Percentiles rank a stretch among this genome's conserved stretches.
Conservation (phyloP, 129 eudicot genomes). For the Lactuca saligna region DNA sequence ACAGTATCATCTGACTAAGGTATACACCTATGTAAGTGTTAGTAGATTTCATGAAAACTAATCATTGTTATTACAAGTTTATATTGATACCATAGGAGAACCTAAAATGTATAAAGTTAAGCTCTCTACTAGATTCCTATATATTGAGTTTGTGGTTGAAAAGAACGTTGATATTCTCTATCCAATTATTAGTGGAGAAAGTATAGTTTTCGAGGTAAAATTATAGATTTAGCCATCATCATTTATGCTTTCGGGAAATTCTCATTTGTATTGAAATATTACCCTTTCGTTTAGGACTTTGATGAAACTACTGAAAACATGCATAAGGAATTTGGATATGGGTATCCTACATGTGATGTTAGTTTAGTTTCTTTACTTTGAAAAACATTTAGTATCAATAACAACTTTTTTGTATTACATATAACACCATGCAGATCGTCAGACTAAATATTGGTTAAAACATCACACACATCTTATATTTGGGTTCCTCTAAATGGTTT, state of each 20-base stretch:
- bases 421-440: constrained; percentile 54
- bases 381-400: neutral
- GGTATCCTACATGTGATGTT: constrained; percentile 83
- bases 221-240: constrained; percentile 17
- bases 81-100: too few species aligned
- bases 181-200: constrained; percentile 94
- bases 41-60: too few species aligned
- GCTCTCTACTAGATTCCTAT: too few species aligned
- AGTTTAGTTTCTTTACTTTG: constrained; percentile 4
- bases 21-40: too few species aligned
- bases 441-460: constrained; percentile 85
- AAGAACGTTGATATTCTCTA: too few species aligned
- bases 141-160: too few species aligned
- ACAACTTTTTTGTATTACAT: neutral
- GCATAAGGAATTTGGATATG: constrained; percentile 86
- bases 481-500: constrained; percentile 90
- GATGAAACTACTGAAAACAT: constrained; percentile 85
- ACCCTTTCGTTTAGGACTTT: constrained; percentile 26
- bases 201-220: constrained; percentile 91
- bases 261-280: neutral
- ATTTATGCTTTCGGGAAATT: neutral
- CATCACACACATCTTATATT: constrained; percentile 79
- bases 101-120: too few species aligned
- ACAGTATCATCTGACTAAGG: too few species aligned
- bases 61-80: too few species aligned